phyloP scores from a whole-genome alignment of 208 protist genomes.

The Willaertia magna region DNA sequence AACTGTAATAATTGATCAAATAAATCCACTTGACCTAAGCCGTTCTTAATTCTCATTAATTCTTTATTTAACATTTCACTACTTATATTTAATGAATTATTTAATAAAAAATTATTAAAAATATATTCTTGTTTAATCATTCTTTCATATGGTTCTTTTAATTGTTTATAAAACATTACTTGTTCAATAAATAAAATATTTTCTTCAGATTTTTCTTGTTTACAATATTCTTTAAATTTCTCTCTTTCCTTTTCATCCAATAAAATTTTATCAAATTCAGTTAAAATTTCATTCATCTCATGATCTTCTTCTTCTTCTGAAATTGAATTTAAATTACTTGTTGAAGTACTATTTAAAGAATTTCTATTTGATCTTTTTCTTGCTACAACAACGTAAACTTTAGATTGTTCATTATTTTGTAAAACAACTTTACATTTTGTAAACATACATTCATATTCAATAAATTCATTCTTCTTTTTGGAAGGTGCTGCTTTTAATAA shows the following conservation, averaged over 20 bases:
- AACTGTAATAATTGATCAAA: neutral
- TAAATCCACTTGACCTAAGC: neutral
- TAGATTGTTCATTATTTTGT: neutral
- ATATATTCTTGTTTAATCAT: neutral
- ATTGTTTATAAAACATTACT: neutral
- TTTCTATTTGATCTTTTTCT: neutral
- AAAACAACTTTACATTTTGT: neutral
- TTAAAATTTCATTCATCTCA: too few species aligned
- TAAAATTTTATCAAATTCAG: neutral
- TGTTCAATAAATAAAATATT: neutral
- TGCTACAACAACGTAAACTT: neutral
- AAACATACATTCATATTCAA: neutral
- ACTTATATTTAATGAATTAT: neutral
- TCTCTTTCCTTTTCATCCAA: neutral
- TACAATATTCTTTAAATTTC: neutral
- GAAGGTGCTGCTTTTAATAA: neutral
- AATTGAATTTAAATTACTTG: neutral
- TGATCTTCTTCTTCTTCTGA: too few species aligned
- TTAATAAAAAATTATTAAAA: neutral
- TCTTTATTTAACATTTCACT: neutral
- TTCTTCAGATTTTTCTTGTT: neutral
- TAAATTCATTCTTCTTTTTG: neutral
- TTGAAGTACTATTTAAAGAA: neutral
- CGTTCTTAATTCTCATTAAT: neutral
- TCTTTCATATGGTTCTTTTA: neutral